Evolutionary conservation across 306 rosid species (phyloP).

Genomic region (Clitoria ternatea): DNA sequence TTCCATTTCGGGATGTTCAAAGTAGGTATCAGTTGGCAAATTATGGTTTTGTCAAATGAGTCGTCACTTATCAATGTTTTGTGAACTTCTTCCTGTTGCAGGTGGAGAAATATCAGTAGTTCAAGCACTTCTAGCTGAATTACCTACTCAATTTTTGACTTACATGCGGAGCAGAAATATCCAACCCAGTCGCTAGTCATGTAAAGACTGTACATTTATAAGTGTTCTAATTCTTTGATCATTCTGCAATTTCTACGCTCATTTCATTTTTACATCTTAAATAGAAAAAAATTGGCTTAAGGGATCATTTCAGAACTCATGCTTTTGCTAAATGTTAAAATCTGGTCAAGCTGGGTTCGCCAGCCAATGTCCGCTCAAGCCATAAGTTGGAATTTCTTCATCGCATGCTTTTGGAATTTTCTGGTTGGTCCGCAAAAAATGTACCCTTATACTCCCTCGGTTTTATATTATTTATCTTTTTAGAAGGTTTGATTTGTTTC

Average conservation of each 20-base stretch:
- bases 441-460: background rate
- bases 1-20: constrained; percentile 90
- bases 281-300: background rate
- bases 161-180: constrained; percentile 84
- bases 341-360: constrained; percentile 16
- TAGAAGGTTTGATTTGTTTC: no score
- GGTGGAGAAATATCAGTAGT: constrained; percentile 93
- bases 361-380: constrained; percentile 11
- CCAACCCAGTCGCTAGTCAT: constrained; percentile 54
- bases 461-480: no score
- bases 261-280: constrained; percentile 16
- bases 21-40: constrained; percentile 51
- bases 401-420: constrained; percentile 11
- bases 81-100: constrained; percentile 33
- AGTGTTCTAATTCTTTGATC: constrained; percentile 24
- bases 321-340: constrained; percentile 25
- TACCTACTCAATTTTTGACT: constrained; percentile 87
- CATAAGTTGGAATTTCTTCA: constrained; percentile 17
- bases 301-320: constrained; percentile 28
- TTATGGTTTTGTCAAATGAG: constrained; percentile 7
- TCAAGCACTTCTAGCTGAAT: constrained; percentile 90
- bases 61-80: background rate
- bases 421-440: background rate
- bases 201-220: constrained; percentile 47
- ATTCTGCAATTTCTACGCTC: constrained; percentile 33